Base-by-base conservation (phyloP, 495 filamentous ascomycete species). In the Aspergillus haitiensis region DNA sequence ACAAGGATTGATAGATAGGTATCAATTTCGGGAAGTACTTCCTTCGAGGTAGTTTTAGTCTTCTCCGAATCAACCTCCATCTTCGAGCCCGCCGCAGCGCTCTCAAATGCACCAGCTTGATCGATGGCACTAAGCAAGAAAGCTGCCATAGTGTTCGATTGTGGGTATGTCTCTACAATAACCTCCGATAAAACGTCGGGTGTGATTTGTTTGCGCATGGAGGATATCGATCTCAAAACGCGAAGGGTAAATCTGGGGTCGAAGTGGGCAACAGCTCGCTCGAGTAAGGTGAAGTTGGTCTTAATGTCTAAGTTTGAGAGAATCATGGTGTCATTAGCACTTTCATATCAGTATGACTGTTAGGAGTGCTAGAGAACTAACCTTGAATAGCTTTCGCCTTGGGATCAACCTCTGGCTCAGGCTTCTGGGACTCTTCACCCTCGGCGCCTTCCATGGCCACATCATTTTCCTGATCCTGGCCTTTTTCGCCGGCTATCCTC, bases 211-310 rank as follows among this genome's bases (percentile, higher is more conserved):
- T 97, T 97, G 70, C 94, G 91, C 73, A 98, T 86, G 58, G 91
- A 92, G 40, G 94, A 96, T 76, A 97, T 95, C 58, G 92, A 96
- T 53, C 94, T 89, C 56, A 98, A 83, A 56, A 94, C 94, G 63
- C 95, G 84, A 56, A 98, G 87, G 49, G 92, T 89, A 76, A 96
- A 98, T 76, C 94, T 88, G 52, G 92, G 84, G 78, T 98, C 94
- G 70, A 98, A 98, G 66, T 96, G 84, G 61, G 88, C 78, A 59
- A 98, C 93, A 62, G 94, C 94, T 68, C 91, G 89, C 64, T 97
- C 92, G 60, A 98, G 84, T 32, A 97, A 84, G 54, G 83, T 82
- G 69, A 96, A 97, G 75, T 96, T 97, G 81, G 82, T 84, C 77
- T 92, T 93, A 81, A 98, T 96, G 70, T 97, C 94, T 95, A 64